A percentile compares a stretch with the other conserved stretches of the same genome.
Conservation (phyloP, 176 grass and related monocot species). For the Melocanna baccifera region DNA sequence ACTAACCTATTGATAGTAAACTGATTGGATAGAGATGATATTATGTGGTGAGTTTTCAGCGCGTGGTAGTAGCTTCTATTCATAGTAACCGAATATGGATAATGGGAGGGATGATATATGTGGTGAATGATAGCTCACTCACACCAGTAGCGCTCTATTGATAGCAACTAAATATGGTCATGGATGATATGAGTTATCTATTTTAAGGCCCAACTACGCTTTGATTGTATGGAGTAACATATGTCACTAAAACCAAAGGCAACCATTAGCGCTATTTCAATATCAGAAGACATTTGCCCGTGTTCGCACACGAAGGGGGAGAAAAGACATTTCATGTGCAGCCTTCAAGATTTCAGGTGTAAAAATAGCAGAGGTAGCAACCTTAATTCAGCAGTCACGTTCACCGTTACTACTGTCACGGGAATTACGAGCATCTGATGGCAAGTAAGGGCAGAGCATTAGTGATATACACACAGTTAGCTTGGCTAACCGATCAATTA, state of each 20-base stretch:
- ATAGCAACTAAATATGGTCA: constrained; percentile 13
- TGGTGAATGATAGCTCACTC: background rate
- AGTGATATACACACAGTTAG: background rate
- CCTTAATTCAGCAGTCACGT: background rate
- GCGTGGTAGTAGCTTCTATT: background rate
- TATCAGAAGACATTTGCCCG: background rate
- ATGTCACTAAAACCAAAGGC: background rate
- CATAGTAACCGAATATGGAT: constrained; percentile 6
- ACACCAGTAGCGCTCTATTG: background rate
- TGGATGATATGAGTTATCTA: constrained; percentile 8
- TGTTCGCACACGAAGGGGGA: background rate
- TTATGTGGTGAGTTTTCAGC: constrained; percentile 18
- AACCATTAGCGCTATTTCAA: background rate
- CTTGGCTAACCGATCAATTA: background rate
- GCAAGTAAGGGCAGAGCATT: background rate
- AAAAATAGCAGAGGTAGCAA: background rate
- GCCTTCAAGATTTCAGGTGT: background rate
- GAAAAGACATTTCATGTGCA: background rate
- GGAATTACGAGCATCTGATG: background rate
- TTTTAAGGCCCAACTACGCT: background rate
- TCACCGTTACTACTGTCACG: background rate
- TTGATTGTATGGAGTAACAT: background rate
- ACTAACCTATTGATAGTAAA: constrained; percentile 46
- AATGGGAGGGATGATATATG: background rate
- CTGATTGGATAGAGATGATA: constrained; percentile 28